phyloP scores from a whole-genome alignment of 371 early-diverging fungal genomes.

The Funneliformis caledonium region DNA sequence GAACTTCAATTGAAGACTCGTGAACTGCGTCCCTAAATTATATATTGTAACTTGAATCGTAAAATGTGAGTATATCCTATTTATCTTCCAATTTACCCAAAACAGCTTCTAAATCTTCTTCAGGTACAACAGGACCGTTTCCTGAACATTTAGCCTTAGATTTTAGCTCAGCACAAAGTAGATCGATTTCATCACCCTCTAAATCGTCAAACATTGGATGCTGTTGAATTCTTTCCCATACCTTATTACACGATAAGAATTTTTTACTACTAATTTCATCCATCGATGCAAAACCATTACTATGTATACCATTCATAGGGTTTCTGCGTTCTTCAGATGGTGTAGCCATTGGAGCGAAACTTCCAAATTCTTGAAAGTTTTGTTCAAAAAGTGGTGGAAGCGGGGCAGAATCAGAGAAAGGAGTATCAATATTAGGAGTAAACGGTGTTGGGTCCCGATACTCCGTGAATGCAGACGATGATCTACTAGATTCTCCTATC shows the following conservation, averaged over 20 bases:
- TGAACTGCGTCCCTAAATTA: background rate
- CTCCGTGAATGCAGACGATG: conserved; percentile 27
- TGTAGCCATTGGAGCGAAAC: conserved; percentile 41
- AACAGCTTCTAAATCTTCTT: conserved; percentile 49
- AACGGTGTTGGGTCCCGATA: conserved; percentile 42
- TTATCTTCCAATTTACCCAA: conserved; percentile 36
- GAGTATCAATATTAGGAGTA: conserved; percentile 33
- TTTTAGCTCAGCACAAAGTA: conserved; percentile 61
- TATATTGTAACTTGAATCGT: background rate
- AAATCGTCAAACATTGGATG: conserved; percentile 61
- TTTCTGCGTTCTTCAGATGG: conserved; percentile 35
- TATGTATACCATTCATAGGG: background rate
- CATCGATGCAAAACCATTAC: background rate
- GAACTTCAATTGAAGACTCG: background rate
- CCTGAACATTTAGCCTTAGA: conserved; percentile 62
- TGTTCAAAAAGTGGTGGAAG: conserved; percentile 43
- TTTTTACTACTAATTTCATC: conserved; percentile 45
- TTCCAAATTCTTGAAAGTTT: conserved; percentile 40
- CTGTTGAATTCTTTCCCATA: conserved; percentile 55
- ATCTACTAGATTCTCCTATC: conserved; percentile 12
- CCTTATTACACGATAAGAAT: conserved; percentile 48
- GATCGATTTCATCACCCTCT: conserved; percentile 53
- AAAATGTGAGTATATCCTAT: conserved; percentile 4
- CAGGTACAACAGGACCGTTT: conserved; percentile 55
- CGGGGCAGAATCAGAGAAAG: conserved; percentile 36